These are phyloP conservation scores for Talaromyces sp. DNA, from an alignment of 2,329 filamentous ascomycete genomes.

Conservation along the genomic window DNA sequence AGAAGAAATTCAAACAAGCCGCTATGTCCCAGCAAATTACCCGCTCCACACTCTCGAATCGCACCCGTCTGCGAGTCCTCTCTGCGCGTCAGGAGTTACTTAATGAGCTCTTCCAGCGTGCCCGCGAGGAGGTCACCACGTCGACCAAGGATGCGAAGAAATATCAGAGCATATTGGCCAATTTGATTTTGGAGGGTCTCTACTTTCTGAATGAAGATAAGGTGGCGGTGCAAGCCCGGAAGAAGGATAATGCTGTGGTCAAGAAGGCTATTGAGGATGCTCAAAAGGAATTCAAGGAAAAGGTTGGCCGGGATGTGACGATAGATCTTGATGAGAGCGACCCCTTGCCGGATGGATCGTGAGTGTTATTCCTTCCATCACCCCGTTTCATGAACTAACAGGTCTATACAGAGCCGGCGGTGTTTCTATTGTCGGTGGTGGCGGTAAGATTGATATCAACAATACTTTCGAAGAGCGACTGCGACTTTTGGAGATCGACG, in stretches of 20 bases:
- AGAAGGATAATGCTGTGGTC: slow-evolving; percentile 72
- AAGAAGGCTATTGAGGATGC: slow-evolving; percentile 77
- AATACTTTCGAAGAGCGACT: slow-evolving; percentile 95
- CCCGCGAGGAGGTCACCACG: slow-evolving; percentile 67
- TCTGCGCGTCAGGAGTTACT: slow-evolving; percentile 84
- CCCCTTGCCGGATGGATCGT: slow-evolving; percentile 78
- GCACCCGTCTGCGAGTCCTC: slow-evolving; percentile 86
- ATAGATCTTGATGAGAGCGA: slow-evolving; percentile 75
- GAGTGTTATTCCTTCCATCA: slow-evolving; percentile 45
- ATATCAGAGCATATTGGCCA: slow-evolving; percentile 74
- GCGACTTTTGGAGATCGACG: slow-evolving; percentile 76
- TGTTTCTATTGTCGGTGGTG: slow-evolving; percentile 72
- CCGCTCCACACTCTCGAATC: slow-evolving; percentile 92
- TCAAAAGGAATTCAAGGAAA: slow-evolving; percentile 77
- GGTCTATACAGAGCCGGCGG: slow-evolving; percentile 69
- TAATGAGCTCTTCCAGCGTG: slow-evolving; percentile 81
- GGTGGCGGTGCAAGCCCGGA: slow-evolving; percentile 69
- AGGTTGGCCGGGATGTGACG: slow-evolving; percentile 65
- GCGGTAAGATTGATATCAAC: slow-evolving; percentile 96
- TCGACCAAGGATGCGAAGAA: slow-evolving; percentile 57
- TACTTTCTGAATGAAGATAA: slow-evolving; percentile 83
- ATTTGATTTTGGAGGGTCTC: slow-evolving; percentile 81
- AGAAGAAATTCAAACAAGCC: slow-evolving; percentile 99
- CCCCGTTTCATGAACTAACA: slow-evolving; percentile 18
- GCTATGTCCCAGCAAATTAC: slow-evolving; percentile 99